Evolutionary conservation across 1,284 basidiomycete genomes (phyloP), one percentile per base, ranked within the genome.

Genomic region (Ganoderma leucocontextum): DNA sequence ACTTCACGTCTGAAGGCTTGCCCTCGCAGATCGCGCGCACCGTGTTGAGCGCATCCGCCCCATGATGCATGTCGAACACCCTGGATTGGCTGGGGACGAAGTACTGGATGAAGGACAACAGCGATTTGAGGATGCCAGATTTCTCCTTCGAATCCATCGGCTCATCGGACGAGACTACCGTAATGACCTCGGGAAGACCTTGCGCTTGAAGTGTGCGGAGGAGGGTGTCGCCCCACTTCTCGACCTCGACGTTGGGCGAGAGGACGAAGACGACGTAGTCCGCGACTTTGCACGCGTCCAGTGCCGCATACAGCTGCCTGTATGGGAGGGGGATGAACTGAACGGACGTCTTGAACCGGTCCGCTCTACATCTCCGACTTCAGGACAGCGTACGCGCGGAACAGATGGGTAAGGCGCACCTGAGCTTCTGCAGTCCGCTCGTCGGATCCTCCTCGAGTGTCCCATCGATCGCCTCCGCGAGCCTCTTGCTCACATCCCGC

Each of bases 71-170:
- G 79, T 93, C 89, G 73, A 86, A 90, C 9, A 95, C 82, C 55
- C 86, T 83, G 62, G 85, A 83, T 72, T 96, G 92, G n/a, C 87
- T 86, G 0, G 97, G 97, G 67, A 95, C 94, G 80, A 99, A 99
- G 81, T 99, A 99, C 72, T 92, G 91, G 65, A 97, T 90, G 82
- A 99, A 98, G 1, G 95, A 97, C 9, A 96, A 85, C 1, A 98
- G 85, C 0, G 95, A 97, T 81, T 95, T 96, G 69, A 94, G 82
- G 52, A 95, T 87, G 9, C 88, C 88, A 0, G 86, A 76, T 36
- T 91, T 87, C 36, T 87, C 82, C 78, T 92, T 91, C n/a, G 85
- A 75, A 64, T 91, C 89, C 57, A 88, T 78, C 0, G 78, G 73
- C 4, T 79, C 72, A 13, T 84, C 82, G 0, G 87, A 82, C 38